Evolutionary conservation across 2,329 filamentous ascomycete genomes (phyloP), one percentile per base, ranked within the genome.

Genomic region (Rhynchosporium agropyri): DNA sequence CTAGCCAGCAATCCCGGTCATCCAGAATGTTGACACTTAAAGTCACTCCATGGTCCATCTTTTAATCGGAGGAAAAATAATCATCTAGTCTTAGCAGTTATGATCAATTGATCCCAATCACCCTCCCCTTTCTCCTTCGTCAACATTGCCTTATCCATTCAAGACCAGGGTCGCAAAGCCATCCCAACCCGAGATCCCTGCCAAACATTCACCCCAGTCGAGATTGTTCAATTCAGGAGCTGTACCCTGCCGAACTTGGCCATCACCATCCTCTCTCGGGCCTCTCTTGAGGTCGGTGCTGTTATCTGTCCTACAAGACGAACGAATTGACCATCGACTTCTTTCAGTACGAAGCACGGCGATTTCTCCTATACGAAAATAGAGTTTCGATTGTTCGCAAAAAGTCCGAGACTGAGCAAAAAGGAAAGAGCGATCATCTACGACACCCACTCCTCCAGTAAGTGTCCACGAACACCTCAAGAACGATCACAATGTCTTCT

Each of bases 401-500:
- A n/a, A 12, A 3, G 20, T 20, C 33, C 13, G 13, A 20, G 7
- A 38, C 12, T 40, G 4, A n/a, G 33, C 31, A 38, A 38, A n/a
- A 12, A 38, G 50, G 50, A 38, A 53, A 53, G 33, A 53, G 31
- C 50, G 50, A 38, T 26, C 20, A 20, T 28, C 33, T 38, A 4
- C 50, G 33, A 10, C n/a, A 40, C 33, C 50, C 50, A 53, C 50
- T 40, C 50, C 38, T 53, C 50, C 36, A n/a, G 26, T 40, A 15
- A 28, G 28, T 31, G 29, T 33, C 43, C 13, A 40, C 38, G 49
- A 48, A 42, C 43, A 20, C 26, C 13, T 50, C 56, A 26, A n/a
- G 51, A 55, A 42, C 36, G 8, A 60, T 56, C 55, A 50, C 33
- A 26, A 76, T 75, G 73, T 75, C 75, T 60, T 76, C 74, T 29